Evolutionary conservation across 176 grass and related monocot genomes (phyloP).

Genomic region (Oryza officinalis): DNA sequence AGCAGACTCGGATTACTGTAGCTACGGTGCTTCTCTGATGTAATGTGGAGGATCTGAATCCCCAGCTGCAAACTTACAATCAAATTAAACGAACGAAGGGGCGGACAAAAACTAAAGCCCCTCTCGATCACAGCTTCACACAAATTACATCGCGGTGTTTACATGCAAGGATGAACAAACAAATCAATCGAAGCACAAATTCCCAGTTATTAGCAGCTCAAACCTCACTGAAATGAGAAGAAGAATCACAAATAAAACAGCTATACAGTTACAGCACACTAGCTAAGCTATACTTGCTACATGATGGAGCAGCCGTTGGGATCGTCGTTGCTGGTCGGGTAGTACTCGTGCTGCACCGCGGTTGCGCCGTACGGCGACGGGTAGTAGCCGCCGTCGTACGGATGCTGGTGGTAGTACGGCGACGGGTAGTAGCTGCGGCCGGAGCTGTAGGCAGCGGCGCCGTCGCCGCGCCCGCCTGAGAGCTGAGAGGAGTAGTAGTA

Average conservation of each 20-base stretch:
- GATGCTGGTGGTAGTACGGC: background rate
- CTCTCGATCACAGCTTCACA: background rate
- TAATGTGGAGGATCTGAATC: too few species aligned
- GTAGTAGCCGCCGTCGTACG: background rate
- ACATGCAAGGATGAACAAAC: background rate
- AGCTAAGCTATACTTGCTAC: background rate
- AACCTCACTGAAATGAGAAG: background rate
- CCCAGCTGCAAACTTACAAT: too few species aligned
- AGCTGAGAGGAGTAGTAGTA: background rate
- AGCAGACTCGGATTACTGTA: too few species aligned
- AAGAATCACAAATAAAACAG: background rate
- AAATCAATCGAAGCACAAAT: background rate
- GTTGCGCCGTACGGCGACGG: background rate
- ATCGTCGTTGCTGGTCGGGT: background rate
- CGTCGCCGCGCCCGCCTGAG: background rate
- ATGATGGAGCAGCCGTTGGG: constrained; percentile 34
- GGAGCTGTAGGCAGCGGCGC: background rate
- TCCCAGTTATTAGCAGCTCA: background rate
- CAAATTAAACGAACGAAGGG: too few species aligned
- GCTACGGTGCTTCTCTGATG: too few species aligned
- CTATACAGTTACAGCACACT: too few species aligned
- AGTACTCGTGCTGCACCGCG: constrained; percentile 37
- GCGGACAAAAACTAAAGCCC: background rate
- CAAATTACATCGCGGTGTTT: background rate
- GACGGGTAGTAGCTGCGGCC: background rate